phyloP scores from a whole-genome alignment of 2,329 filamentous ascomycete genomes.

The Xylariaceae sp. region DNA sequence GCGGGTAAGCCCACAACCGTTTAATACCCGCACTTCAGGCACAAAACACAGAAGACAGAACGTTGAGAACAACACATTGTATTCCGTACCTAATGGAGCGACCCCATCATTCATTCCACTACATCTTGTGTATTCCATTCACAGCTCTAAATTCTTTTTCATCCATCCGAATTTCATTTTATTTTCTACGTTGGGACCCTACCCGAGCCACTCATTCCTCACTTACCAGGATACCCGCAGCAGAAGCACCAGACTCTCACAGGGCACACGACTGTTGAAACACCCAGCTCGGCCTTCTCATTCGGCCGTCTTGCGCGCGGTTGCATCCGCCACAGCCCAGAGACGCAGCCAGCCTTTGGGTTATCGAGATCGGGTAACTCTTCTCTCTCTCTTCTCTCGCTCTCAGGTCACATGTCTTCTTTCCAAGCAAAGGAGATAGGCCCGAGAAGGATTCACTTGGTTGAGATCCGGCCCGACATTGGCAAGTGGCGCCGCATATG shows the following conservation, averaged over 20 bases:
- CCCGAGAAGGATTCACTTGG: background rate
- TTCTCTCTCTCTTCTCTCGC: background rate
- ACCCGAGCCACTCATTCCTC: background rate
- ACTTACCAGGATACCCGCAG: background rate
- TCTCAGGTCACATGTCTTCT: background rate
- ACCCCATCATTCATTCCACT: background rate
- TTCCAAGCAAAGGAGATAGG: background rate
- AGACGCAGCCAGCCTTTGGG: slow-evolving; percentile 1
- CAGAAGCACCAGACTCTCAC: background rate
- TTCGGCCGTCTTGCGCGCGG: slow-evolving; percentile 10
- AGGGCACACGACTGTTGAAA: background rate
- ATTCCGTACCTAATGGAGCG: too few relatives aligned
- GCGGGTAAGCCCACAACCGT: background rate
- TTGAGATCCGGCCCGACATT: slow-evolving; percentile 4
- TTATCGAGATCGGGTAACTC: slow-evolving; percentile 7
- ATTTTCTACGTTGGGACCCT: background rate
- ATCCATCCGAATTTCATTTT: background rate
- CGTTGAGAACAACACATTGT: background rate
- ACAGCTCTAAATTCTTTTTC: background rate
- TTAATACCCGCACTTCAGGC: too few relatives aligned
- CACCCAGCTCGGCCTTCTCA: slow-evolving; percentile 3
- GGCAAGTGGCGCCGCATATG: background rate
- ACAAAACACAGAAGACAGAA: background rate
- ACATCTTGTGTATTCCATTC: background rate
- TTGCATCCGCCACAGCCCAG: slow-evolving; percentile 6